Conservation (phyloP, 2,329 filamentous ascomycete species). For the Neofusicoccum parvum region DNA sequence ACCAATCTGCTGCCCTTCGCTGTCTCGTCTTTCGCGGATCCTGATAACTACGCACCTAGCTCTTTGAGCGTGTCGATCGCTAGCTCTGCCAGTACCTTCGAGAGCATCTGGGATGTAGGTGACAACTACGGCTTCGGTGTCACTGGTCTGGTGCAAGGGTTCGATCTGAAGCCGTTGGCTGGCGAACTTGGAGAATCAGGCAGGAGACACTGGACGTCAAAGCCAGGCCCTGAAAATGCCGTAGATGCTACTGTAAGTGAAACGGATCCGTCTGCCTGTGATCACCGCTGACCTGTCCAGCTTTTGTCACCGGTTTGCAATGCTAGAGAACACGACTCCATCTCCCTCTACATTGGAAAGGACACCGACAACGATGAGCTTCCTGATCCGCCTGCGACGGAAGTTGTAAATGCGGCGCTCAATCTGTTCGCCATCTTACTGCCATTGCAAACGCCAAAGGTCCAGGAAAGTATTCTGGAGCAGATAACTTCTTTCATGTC, state of each 20-base stretch:
- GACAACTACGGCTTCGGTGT: constrained; percentile 96
- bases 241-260: constrained; percentile 55
- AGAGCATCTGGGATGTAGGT: constrained; percentile 90
- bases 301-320: constrained; percentile 68
- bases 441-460: constrained; percentile 83
- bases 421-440: constrained; percentile 90
- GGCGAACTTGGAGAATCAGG: constrained; percentile 54
- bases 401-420: constrained; percentile 93
- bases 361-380: constrained; percentile 46
- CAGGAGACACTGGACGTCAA: constrained; percentile 54
- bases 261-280: constrained; percentile 2
- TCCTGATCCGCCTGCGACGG: constrained; percentile 83
- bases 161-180: constrained; percentile 69
- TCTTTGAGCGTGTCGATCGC: constrained; percentile 82
- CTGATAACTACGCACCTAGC: constrained; percentile 76
- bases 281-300: constrained; percentile 28
- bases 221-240: constrained; percentile 62
- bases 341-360: constrained; percentile 70
- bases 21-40: constrained; percentile 89
- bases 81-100: constrained; percentile 84
- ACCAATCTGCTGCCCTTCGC: constrained; percentile 89
- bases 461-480: constrained; percentile 94
- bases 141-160: constrained; percentile 78
- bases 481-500: constrained; percentile 90
- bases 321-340: constrained; percentile 86